Conservation (phyloP, 225 moss, liverwort and hornwort species). For the Asterella californica region DNA sequence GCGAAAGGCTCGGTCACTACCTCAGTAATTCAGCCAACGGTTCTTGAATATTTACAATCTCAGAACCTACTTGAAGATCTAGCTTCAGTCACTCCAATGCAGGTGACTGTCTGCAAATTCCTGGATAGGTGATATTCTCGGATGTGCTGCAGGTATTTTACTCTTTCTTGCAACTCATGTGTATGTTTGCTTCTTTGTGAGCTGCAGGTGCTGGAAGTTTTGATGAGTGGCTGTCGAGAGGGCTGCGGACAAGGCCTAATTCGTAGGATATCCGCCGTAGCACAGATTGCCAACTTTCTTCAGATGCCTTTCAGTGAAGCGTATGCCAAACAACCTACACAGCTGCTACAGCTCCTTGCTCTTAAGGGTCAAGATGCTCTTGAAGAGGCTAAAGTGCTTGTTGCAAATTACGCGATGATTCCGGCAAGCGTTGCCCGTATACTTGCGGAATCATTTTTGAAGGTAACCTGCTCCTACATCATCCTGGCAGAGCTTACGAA, state of each 20-base stretch:
- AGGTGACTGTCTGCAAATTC: slow-evolving; percentile 39
- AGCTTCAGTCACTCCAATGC: slow-evolving; percentile 50
- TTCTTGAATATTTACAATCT: slow-evolving; percentile 56
- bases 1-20: slow-evolving; percentile 62
- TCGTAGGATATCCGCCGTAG: slow-evolving; percentile 84
- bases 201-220: slow-evolving; percentile 56
- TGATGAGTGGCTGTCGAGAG: slow-evolving; percentile 69
- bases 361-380: slow-evolving; percentile 92
- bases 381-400: slow-evolving; percentile 77
- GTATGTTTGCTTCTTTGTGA: not conserved
- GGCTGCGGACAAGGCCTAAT: slow-evolving; percentile 77
- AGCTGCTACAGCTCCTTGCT: slow-evolving; percentile 89
- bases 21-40: slow-evolving; percentile 55
- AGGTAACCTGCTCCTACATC: slow-evolving; percentile 36
- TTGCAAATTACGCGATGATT: slow-evolving; percentile 74
- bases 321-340: slow-evolving; percentile 60
- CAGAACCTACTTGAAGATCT: slow-evolving; percentile 50
- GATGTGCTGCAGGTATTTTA: not conserved
- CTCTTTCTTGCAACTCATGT: not conserved
- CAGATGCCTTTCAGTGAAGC: slow-evolving; percentile 71
- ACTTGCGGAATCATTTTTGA: slow-evolving; percentile 91
- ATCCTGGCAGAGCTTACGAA: not conserved
- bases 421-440: slow-evolving; percentile 83
- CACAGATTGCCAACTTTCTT: slow-evolving; percentile 70
- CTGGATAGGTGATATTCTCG: not conserved